Conservation (phyloP, 1,284 basidiomycete species). For the Ceraceosorus guamensis region DNA sequence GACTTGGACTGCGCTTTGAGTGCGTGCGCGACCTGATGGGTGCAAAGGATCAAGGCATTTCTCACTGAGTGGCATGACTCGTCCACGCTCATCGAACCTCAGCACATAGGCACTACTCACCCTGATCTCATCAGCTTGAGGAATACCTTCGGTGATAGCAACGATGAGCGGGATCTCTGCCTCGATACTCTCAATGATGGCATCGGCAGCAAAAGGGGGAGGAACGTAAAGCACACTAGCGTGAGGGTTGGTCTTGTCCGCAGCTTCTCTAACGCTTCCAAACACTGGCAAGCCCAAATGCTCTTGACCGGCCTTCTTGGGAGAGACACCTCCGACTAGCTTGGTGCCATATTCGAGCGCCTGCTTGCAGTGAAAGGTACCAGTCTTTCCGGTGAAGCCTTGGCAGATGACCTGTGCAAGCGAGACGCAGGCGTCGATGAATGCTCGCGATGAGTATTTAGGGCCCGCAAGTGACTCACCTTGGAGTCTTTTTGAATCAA, state of each 20-base stretch:
- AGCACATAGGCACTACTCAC: conserved; percentile 1
- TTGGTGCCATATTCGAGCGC: conserved; percentile 90
- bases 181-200: conserved; percentile 48
- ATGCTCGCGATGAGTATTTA: background rate
- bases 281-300: conserved; percentile 95
- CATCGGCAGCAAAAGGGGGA: conserved; percentile 44
- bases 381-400: conserved; percentile 74
- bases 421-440: background rate
- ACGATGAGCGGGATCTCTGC: conserved; percentile 46
- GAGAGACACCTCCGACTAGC: conserved; percentile 95
- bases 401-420: conserved; percentile 36
- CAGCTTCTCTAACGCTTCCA: conserved; percentile 76
- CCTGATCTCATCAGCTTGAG: conserved; percentile 45
- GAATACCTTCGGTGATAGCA: conserved; percentile 48
- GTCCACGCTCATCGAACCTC: background rate
- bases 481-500: conserved; percentile 84
- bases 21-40: conserved; percentile 73
- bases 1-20: conserved; percentile 89
- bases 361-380: conserved; percentile 93
- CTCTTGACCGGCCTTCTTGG: conserved; percentile 91
- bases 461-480: conserved; percentile 3
- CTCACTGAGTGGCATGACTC: background rate
- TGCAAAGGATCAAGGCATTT: background rate
- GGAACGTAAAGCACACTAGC: conserved; percentile 47
- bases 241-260: conserved; percentile 40